Evolutionary conservation across 2,329 filamentous ascomycete genomes (phyloP).

Genomic region (Leptographium lundbergii): DNA sequence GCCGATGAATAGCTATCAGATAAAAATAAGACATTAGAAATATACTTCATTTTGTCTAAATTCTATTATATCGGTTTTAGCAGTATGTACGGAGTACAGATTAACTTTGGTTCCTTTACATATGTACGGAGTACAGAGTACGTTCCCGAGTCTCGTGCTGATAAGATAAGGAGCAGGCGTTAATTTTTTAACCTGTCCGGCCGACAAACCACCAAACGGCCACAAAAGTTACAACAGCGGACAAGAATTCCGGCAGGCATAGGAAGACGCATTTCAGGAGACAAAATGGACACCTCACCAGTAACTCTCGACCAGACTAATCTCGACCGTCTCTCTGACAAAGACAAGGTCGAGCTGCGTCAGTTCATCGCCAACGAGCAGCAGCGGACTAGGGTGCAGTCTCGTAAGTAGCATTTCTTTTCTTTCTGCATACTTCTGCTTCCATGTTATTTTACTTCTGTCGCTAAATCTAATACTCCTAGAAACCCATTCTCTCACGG

Average conservation of each 20-base stretch:
- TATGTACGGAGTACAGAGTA: too few relatives aligned
- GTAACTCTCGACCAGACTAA: slow-evolving; percentile 40
- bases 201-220: neutral
- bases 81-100: neutral
- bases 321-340: slow-evolving; percentile 61
- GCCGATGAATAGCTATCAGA: neutral
- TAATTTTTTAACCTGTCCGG: slow-evolving; percentile 3
- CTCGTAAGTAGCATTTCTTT: slow-evolving; percentile 34
- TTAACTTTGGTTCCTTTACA: too few relatives aligned
- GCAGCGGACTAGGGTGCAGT: slow-evolving; percentile 61
- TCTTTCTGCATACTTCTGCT: neutral
- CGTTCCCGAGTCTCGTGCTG: slow-evolving; percentile 3
- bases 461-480: neutral
- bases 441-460: neutral
- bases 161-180: slow-evolving; percentile 11
- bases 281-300: slow-evolving; percentile 6
- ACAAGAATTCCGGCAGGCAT: neutral
- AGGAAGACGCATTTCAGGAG: neutral
- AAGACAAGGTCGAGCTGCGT: slow-evolving; percentile 78
- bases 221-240: neutral
- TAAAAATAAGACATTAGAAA: neutral
- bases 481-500: slow-evolving; percentile 46
- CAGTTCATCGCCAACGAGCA: slow-evolving; percentile 74
- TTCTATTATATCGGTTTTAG: neutral
- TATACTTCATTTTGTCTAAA: neutral